Percentiles rank a stretch among this genome's conserved stretches.
These are phyloP conservation scores for Microthlaspi erraticum DNA, from an alignment of 345 rosid genomes.

Conservation along the genomic window DNA sequence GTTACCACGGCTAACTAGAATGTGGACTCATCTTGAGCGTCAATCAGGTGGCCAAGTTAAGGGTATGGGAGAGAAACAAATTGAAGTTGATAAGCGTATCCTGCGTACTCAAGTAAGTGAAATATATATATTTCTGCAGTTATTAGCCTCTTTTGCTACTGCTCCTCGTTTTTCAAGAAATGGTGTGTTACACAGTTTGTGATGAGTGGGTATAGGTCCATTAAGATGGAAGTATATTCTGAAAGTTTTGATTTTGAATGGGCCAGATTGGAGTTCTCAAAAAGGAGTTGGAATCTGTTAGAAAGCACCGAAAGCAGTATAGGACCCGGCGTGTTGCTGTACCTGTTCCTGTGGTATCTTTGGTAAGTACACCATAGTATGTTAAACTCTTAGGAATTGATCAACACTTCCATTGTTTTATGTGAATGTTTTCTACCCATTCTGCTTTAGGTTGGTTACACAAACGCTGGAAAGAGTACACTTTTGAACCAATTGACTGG, in stretches of 20 bases:
- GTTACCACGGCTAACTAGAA: conserved; percentile 83
- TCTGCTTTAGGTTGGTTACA: conserved; percentile 80
- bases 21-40: conserved; percentile 98
- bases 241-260: conserved; percentile 20
- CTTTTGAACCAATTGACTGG: conserved; percentile 89
- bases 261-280: conserved; percentile 82
- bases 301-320: conserved; percentile 92
- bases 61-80: conserved; percentile 99
- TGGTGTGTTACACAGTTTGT: conserved; percentile 13
- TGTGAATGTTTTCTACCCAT: not conserved
- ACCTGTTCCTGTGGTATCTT: conserved; percentile 93
- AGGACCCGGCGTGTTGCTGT: conserved; percentile 75
- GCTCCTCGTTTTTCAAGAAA: conserved; percentile 9
- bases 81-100: conserved; percentile 97
- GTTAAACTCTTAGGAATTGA: conserved; percentile 12
- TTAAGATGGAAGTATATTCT: conserved; percentile 11
- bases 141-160: conserved; percentile 4
- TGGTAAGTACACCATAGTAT: conserved; percentile 54
- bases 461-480: conserved; percentile 98
- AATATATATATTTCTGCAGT: not conserved
- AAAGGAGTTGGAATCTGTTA: conserved; percentile 91
- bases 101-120: conserved; percentile 79
- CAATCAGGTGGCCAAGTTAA: conserved; percentile 95
- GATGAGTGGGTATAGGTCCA: conserved; percentile 3
- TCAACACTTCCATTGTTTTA: conserved; percentile 7